Conservation (phyloP, 148 eudicot genomes). For the Rhododendron mucronatum region DNA sequence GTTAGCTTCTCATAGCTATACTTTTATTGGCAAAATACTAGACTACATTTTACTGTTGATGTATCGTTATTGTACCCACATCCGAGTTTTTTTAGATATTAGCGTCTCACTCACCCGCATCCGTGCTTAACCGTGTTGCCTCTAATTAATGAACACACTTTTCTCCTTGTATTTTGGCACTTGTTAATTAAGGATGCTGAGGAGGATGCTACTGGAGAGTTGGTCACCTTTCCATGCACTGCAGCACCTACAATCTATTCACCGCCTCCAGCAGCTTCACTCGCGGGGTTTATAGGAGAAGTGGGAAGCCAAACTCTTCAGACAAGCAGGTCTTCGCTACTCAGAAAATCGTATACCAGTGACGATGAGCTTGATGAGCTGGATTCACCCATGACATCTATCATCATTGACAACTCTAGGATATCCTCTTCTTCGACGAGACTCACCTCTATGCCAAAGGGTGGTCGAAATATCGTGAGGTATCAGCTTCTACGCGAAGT, state of each 20-base stretch:
- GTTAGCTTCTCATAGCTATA: background rate
- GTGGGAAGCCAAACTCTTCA: conserved; percentile 39
- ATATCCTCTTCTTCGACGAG: conserved; percentile 40
- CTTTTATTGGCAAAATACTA: background rate
- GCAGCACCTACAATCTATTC: conserved; percentile 54
- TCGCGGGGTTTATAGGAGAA: conserved; percentile 52
- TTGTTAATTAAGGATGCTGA: conserved; percentile 33
- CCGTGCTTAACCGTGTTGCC: background rate
- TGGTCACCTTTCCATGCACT: conserved; percentile 49
- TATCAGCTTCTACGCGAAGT: conserved; percentile 76
- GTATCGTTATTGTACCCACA: background rate
- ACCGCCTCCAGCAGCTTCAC: conserved; percentile 54
- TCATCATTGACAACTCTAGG: conserved; percentile 45
- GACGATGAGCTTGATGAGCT: conserved; percentile 89
- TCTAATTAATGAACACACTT: background rate
- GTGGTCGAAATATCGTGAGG: conserved; percentile 55
- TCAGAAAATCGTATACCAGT: conserved; percentile 71
- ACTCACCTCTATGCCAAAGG: conserved; percentile 50
- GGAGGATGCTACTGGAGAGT: conserved; percentile 37
- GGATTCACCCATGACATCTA: conserved; percentile 52
- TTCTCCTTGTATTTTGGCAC: background rate
- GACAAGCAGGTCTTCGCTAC: conserved; percentile 57
- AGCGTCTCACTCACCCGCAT: background rate
- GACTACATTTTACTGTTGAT: background rate
- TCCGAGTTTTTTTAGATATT: background rate